Conservation (phyloP, 1,139 yeast genomes). For the Hanseniaspora uvarum region DNA sequence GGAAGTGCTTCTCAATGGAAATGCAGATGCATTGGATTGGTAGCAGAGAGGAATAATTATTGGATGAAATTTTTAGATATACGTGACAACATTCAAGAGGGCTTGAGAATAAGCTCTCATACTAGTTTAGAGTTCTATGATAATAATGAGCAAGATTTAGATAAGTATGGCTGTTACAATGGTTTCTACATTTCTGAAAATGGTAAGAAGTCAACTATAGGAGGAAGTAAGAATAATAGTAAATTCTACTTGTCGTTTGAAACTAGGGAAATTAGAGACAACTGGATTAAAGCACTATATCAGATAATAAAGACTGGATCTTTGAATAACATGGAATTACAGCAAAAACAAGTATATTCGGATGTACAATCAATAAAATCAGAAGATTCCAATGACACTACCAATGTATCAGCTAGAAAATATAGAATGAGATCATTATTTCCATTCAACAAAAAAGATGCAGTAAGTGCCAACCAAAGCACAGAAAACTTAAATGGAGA, state of each 20-base stretch:
- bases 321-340: not conserved
- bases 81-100: slow-evolving; percentile 45
- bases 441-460: slow-evolving; percentile 40
- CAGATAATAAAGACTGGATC: slow-evolving; percentile 9
- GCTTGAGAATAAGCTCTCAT: slow-evolving; percentile 47
- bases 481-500: not conserved
- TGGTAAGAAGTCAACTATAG: slow-evolving; percentile 46
- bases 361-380: slow-evolving; percentile 8
- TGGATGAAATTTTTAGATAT: slow-evolving; percentile 49
- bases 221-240: slow-evolving; percentile 35
- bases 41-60: slow-evolving; percentile 40
- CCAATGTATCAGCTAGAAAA: slow-evolving; percentile 27
- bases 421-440: slow-evolving; percentile 49
- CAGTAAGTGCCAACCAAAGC: not conserved
- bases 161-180: slow-evolving; percentile 60
- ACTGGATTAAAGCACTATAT: slow-evolving; percentile 47
- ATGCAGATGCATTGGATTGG: slow-evolving; percentile 56
- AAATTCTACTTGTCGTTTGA: slow-evolving; percentile 77
- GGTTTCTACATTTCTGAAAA: slow-evolving; percentile 62
- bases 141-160: slow-evolving; percentile 45
- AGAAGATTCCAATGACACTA: not conserved
- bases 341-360: slow-evolving; percentile 1
- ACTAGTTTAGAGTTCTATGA: slow-evolving; percentile 55
- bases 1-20: slow-evolving; percentile 59
- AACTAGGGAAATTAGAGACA: slow-evolving; percentile 65